phyloP scores from a whole-genome alignment of 495 filamentous ascomycete genomes.

The Neurospora pannonica region DNA sequence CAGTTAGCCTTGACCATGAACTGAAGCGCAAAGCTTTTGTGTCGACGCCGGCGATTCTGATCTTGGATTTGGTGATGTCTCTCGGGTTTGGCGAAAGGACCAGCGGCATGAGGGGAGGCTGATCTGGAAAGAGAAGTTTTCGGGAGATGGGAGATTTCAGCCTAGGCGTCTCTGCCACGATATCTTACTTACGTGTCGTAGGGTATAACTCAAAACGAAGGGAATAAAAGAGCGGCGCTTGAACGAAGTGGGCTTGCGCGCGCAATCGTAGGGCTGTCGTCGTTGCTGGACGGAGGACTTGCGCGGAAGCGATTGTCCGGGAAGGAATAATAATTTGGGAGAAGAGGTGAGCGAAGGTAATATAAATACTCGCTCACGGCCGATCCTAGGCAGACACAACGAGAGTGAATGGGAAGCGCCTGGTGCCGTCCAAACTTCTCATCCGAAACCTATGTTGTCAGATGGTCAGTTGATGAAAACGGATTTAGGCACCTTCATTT shows the following conservation, averaged over 20 bases:
- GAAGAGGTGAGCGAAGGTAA: background rate
- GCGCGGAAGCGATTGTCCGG: background rate
- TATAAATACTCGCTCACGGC: background rate
- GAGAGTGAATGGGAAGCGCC: background rate
- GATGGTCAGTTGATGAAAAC: background rate
- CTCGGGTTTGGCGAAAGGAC: background rate
- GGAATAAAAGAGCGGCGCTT: background rate
- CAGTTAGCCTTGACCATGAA: background rate
- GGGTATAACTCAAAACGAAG: background rate
- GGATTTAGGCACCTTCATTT: background rate
- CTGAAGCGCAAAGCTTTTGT: background rate
- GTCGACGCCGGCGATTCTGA: background rate
- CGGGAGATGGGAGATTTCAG: background rate
- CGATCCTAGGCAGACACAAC: background rate
- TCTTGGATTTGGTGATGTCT: background rate
- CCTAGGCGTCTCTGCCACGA: background rate
- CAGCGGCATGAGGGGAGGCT: background rate
- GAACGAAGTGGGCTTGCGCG: background rate
- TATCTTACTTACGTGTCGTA: background rate
- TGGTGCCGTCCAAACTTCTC: background rate
- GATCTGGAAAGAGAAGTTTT: background rate
- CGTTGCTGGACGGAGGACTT: background rate
- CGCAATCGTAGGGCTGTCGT: background rate
- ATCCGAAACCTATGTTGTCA: background rate
- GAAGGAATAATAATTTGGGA: background rate